Percentiles rank a stretch among this genome's conserved stretches.
Evolutionary conservation across 1,284 basidiomycete genomes (phyloP).

Genomic region (Rhodotorula mucilaginosa): DNA sequence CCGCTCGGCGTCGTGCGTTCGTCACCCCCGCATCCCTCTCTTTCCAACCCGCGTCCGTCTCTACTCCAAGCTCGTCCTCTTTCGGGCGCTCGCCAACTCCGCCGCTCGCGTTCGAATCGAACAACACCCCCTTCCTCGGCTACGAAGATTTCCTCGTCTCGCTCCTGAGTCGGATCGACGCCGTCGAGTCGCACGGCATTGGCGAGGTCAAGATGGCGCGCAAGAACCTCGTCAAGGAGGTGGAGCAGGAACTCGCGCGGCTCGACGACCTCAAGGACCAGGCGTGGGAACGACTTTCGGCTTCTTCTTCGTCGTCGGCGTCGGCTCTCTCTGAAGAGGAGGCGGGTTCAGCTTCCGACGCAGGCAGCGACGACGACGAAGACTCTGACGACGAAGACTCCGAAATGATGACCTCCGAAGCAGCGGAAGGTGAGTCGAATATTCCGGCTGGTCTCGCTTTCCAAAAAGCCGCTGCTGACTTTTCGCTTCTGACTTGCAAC

Average conservation of each 20-base stretch:
- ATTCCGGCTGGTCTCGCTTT: not conserved
- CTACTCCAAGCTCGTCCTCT: not conserved
- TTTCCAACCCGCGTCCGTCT: conserved; percentile 9
- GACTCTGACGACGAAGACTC: not conserved
- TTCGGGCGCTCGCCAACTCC: conserved; percentile 33
- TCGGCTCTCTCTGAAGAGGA: not conserved
- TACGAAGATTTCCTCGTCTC: conserved; percentile 63
- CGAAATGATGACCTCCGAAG: not conserved
- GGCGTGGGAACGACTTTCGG: conserved; percentile 43
- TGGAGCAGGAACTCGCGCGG: conserved; percentile 62
- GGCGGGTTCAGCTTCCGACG: not conserved
- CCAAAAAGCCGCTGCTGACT: not conserved
- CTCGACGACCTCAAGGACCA: conserved; percentile 54
- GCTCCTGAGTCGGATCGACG: conserved; percentile 64
- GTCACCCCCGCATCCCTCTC: conserved; percentile 14
- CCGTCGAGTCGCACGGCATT: conserved; percentile 64
- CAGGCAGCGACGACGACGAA: not conserved
- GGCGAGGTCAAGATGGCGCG: conserved; percentile 58
- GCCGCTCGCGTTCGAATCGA: conserved; percentile 54
- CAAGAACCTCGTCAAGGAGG: conserved; percentile 58
- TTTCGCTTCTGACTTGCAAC: not conserved
- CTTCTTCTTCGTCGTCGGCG: not conserved
- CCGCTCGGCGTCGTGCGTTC: conserved; percentile 10
- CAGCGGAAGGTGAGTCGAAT: not conserved
- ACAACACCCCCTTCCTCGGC: conserved; percentile 60